Evolutionary conservation across 768 basidiomycete species (phyloP).

Genomic region (Tubosaeta brunneosetosa): DNA sequence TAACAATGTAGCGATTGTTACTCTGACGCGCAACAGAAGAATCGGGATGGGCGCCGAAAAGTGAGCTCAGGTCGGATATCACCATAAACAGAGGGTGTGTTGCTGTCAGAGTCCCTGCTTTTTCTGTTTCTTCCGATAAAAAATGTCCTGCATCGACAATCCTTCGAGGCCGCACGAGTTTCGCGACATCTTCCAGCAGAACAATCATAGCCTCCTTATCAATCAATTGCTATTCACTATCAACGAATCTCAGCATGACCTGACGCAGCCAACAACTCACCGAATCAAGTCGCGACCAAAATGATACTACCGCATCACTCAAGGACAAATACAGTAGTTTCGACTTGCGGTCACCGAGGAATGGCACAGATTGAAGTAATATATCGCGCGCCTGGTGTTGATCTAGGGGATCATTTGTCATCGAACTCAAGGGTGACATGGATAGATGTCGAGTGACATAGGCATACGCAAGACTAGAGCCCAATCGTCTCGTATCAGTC

Average conservation of each 20-base stretch:
- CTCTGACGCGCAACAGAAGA: slow-evolving; percentile 1
- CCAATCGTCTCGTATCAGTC: background rate
- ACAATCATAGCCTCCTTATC: slow-evolving; percentile 43
- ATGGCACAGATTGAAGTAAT: slow-evolving; percentile 55
- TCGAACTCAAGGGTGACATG: slow-evolving; percentile 49
- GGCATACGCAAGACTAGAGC: slow-evolving; percentile 59
- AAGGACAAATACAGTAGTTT: slow-evolving; percentile 49
- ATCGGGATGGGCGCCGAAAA: slow-evolving; percentile 13
- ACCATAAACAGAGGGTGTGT: slow-evolving; percentile 23
- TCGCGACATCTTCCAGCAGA: slow-evolving; percentile 52
- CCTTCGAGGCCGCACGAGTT: slow-evolving; percentile 46
- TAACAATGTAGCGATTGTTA: slow-evolving; percentile 36
- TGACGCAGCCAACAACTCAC: slow-evolving; percentile 13
- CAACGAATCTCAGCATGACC: background rate
- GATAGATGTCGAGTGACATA: slow-evolving; percentile 61
- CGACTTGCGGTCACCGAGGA: slow-evolving; percentile 58
- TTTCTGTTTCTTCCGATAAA: background rate
- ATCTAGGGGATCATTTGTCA: slow-evolving; percentile 39
- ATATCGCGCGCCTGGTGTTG: slow-evolving; percentile 42
- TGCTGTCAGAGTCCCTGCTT: background rate
- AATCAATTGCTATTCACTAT: slow-evolving; percentile 28
- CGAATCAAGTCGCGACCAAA: slow-evolving; percentile 62
- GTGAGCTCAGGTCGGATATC: slow-evolving; percentile 23
- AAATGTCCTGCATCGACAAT: slow-evolving; percentile 12
- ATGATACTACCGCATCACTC: slow-evolving; percentile 49